Percentiles rank a stretch among this genome's conserved stretches.
These are phyloP conservation scores for Cucurbita ficifolia DNA, from an alignment of 306 rosid species.

Conservation along the genomic window DNA sequence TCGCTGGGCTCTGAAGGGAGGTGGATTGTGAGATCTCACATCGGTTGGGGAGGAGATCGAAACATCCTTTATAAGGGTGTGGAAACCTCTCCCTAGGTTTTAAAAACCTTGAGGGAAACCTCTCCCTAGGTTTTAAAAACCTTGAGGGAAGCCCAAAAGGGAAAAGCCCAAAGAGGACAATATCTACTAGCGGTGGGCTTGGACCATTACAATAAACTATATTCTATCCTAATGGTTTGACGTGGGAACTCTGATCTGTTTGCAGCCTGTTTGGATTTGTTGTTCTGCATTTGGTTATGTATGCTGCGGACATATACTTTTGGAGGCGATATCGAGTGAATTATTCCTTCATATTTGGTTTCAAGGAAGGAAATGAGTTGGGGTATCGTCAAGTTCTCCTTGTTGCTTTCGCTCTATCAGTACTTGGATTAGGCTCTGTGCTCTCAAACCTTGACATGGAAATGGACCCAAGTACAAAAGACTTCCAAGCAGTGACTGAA, in stretches of 20 bases:
- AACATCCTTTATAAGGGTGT: no score
- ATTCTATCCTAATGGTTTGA: not conserved
- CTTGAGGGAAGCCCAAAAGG: no score
- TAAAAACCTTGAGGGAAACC: no score
- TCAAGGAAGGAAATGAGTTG: slow-evolving; percentile 50
- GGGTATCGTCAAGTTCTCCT: slow-evolving; percentile 39
- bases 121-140: no score
- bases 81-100: no score
- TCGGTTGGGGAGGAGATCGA: no score
- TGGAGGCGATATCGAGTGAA: slow-evolving; percentile 53
- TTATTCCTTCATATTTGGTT: slow-evolving; percentile 63
- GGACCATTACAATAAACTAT: no score
- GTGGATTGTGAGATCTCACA: no score
- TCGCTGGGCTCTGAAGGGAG: no score
- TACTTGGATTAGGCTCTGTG: slow-evolving; percentile 43
- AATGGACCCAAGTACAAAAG: slow-evolving; percentile 35
- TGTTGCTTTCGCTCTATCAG: slow-evolving; percentile 26
- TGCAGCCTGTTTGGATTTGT: slow-evolving; percentile 59
- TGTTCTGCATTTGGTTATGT: slow-evolving; percentile 56
- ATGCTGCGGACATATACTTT: slow-evolving; percentile 36
- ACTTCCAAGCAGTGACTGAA: slow-evolving; percentile 37
- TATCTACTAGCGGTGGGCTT: no score
- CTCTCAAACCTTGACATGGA: slow-evolving; percentile 66
- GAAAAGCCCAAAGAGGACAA: no score
- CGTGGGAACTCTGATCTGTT: not conserved